A percentile compares a stretch with the other conserved stretches of the same genome.
Conservation (phyloP, 257 asterid species). For the Paulownia fortunei region DNA sequence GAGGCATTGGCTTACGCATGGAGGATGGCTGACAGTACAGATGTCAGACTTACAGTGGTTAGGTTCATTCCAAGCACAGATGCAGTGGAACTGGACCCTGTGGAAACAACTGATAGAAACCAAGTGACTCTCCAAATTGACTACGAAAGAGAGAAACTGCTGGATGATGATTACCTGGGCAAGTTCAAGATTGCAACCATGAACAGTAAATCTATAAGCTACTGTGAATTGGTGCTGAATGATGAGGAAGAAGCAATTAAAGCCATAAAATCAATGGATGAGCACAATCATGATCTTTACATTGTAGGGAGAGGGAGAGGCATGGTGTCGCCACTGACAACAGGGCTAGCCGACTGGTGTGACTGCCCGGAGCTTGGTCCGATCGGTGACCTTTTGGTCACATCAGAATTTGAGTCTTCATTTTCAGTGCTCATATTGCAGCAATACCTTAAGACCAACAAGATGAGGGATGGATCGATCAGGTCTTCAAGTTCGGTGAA, state of each 20-base stretch:
- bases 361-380: conserved; percentile 97
- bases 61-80: conserved; percentile 65
- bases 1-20: conserved; percentile 81
- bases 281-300: conserved; percentile 62
- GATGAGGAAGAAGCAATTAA: conserved; percentile 80
- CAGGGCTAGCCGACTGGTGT: conserved; percentile 90
- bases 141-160: conserved; percentile 49
- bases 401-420: conserved; percentile 73
- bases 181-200: conserved; percentile 58
- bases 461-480: conserved; percentile 45
- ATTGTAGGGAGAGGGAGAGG: conserved; percentile 90
- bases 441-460: conserved; percentile 48
- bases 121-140: conserved; percentile 55
- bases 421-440: conserved; percentile 84
- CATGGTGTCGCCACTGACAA: conserved; percentile 58
- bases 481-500: conserved; percentile 43
- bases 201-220: conserved; percentile 42
- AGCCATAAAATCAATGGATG: conserved; percentile 80
- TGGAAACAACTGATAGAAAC: conserved; percentile 35
- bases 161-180: conserved; percentile 69
- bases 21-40: conserved; percentile 69
- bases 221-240: conserved; percentile 55
- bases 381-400: conserved; percentile 82
- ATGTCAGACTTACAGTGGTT: conserved; percentile 55
- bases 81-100: conserved; percentile 12